Evolutionary conservation across 2,329 filamentous ascomycete genomes (phyloP).

Genomic region (Alternaria triticimaculans): DNA sequence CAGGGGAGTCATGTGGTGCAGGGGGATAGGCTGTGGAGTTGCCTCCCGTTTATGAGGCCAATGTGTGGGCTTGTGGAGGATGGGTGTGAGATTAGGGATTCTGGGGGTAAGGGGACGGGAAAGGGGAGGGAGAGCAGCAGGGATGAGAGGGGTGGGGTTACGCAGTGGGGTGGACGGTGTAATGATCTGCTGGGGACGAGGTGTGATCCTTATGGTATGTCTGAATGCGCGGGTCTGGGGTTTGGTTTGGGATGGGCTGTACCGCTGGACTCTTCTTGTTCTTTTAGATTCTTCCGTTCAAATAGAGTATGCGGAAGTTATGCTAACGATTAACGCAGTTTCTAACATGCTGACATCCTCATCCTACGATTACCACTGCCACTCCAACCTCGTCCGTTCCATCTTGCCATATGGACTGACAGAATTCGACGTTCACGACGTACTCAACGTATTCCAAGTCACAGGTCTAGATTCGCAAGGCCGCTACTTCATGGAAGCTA

Average conservation of each 20-base stretch:
- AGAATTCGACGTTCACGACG: constrained; percentile 81
- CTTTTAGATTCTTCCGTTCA: neutral
- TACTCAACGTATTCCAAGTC: constrained; percentile 86
- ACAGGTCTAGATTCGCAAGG: constrained; percentile 71
- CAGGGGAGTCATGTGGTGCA: constrained; percentile 76
- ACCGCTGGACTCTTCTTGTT: neutral
- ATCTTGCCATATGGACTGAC: constrained; percentile 71
- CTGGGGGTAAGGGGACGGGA: constrained; percentile 19
- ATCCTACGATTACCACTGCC: constrained; percentile 81
- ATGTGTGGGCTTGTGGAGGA: constrained; percentile 73
- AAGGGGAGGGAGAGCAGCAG: constrained; percentile 45
- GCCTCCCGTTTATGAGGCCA: constrained; percentile 77
- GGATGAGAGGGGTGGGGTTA: constrained; percentile 57
- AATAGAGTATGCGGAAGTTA: neutral
- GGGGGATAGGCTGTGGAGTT: constrained; percentile 78
- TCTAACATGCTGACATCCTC: constrained; percentile 74
- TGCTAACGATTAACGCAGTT: constrained; percentile 53
- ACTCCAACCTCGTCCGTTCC: constrained; percentile 79
- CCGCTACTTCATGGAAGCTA: constrained; percentile 61
- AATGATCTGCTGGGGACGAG: constrained; percentile 84
- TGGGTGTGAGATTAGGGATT: constrained; percentile 57
- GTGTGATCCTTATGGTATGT: constrained; percentile 76
- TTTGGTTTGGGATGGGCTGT: neutral
- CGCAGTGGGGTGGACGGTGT: constrained; percentile 68
- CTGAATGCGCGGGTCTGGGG: neutral